These are phyloP conservation scores for Thielaviopsis ethacetica DNA, from an alignment of 2,329 filamentous ascomycete genomes.

Conservation along the genomic window DNA sequence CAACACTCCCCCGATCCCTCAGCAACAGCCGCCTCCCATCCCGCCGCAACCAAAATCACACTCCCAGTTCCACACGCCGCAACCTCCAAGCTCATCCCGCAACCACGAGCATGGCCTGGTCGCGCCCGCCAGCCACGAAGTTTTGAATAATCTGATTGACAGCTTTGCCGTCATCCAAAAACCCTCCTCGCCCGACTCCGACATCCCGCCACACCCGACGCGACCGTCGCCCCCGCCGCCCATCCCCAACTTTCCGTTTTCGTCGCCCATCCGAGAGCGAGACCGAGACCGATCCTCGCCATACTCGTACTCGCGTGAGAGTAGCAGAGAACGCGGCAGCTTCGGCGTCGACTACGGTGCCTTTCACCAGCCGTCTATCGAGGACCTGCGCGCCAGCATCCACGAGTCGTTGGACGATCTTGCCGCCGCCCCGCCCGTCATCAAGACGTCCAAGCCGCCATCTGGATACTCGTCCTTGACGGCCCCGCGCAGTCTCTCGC, in stretches of 20 bases:
- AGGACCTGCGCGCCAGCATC: slow-evolving; percentile 23
- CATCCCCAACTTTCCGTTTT: not conserved
- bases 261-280: not conserved
- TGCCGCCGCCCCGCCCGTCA: slow-evolving; percentile 50
- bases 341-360: slow-evolving; percentile 63
- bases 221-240: slow-evolving; percentile 6
- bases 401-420: slow-evolving; percentile 39
- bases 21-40: not conserved
- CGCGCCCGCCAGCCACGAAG: slow-evolving; percentile 8
- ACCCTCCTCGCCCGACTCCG: not conserved
- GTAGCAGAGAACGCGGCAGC: slow-evolving; percentile 22
- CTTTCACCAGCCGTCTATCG: slow-evolving; percentile 35
- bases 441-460: slow-evolving; percentile 68
- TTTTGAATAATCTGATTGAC: slow-evolving; percentile 10
- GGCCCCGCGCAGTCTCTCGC: slow-evolving; percentile 39
- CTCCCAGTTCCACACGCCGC: not conserved
- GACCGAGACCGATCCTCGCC: not conserved
- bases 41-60: not conserved
- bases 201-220: not conserved
- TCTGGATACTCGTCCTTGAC: slow-evolving; percentile 59
- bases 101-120: not conserved
- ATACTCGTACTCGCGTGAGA: not conserved
- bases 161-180: slow-evolving; percentile 11
- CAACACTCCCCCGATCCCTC: not conserved
- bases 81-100: not conserved